phyloP scores from a whole-genome alignment of 2,329 filamentous ascomycete species.

The Pseudogymnoascus sp. region DNA sequence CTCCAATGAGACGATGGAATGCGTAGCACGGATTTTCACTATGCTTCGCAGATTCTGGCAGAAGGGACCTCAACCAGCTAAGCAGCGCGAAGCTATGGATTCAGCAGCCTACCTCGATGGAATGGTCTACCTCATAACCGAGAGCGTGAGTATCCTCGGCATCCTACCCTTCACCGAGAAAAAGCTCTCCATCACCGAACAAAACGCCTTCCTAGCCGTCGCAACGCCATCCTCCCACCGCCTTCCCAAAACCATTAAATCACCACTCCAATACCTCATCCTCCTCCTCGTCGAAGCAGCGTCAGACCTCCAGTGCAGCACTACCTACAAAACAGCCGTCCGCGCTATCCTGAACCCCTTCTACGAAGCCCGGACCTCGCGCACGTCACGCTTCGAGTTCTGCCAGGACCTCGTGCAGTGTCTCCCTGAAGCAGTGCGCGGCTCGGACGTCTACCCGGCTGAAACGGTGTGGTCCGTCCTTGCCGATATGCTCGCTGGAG shows the following conservation, averaged over 20 bases:
- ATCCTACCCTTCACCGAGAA: constrained; percentile 58
- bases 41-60: constrained; percentile 66
- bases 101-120: constrained; percentile 50
- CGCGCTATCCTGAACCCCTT: constrained; percentile 51
- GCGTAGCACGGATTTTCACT: constrained; percentile 65
- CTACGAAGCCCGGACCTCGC: constrained; percentile 36
- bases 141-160: constrained; percentile 46
- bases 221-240: constrained; percentile 58
- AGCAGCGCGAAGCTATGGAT: constrained; percentile 37
- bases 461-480: constrained; percentile 24
- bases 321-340: constrained; percentile 40
- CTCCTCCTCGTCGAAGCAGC: constrained; percentile 49
- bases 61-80: constrained; percentile 34
- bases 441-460: constrained; percentile 23
- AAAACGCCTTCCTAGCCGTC: constrained; percentile 54
- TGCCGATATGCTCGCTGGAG: constrained; percentile 22
- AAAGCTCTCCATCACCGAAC: constrained; percentile 42
- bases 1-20: constrained; percentile 72
- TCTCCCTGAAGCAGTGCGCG: constrained; percentile 18
- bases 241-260: constrained; percentile 43
- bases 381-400: constrained; percentile 31
- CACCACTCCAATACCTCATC: constrained; percentile 60
- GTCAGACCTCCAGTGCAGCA: constrained; percentile 40
- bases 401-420: constrained; percentile 25
- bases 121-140: constrained; percentile 43